Base-by-base conservation (phyloP, 2,329 filamentous ascomycete genomes). In the Hypoxylon sp. region DNA sequence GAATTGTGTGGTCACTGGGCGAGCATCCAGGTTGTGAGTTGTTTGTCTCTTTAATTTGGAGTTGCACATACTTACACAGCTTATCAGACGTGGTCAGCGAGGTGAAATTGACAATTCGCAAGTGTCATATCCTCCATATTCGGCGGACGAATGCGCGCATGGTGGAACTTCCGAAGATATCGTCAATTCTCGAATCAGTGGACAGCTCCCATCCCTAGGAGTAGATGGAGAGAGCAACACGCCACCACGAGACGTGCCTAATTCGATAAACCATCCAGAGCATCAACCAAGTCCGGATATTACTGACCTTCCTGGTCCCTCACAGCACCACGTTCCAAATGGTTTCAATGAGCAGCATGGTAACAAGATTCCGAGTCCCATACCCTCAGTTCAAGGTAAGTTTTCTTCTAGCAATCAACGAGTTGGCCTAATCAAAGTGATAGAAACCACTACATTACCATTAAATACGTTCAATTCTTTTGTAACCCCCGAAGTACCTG, bases 11-110 rank as follows among this genome's bases (percentile, higher is more conserved):
- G 68, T 74, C 48, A 74, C 70, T 6, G 70, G 69, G 30, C 67
- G 72, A 52, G 73, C 70, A 13, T 74, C 70, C 3, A 69, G 69
- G 51, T 71, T 72, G 72, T 74, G 56, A 66, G 72, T 65, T 17
- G 17, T 7, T 8, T 9, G 2, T 41, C 21, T 34, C 16, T 16
- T 3, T 13, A 4, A 9, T 27, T 17, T 25, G 9, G 9, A 25
- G 9, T 25, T 25, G 21, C 21, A 6, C 20, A 2, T 35, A 23
- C 54, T 65, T 29, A 54, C 37, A 27, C 13, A 46, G 23, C 17
- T 9, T 40, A 71, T 69, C 41, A 65, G 67, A 23, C 64, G 64
- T 52, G 46, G 61, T 20, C 67, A 68, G 37, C 56, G 56, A 29
- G 67, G 69, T 13, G 59, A 55, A 11, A 59, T 52, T 15, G 64